Base-by-base conservation (phyloP, 1,284 basidiomycete species). In the Ceratobasidium sp. region DNA sequence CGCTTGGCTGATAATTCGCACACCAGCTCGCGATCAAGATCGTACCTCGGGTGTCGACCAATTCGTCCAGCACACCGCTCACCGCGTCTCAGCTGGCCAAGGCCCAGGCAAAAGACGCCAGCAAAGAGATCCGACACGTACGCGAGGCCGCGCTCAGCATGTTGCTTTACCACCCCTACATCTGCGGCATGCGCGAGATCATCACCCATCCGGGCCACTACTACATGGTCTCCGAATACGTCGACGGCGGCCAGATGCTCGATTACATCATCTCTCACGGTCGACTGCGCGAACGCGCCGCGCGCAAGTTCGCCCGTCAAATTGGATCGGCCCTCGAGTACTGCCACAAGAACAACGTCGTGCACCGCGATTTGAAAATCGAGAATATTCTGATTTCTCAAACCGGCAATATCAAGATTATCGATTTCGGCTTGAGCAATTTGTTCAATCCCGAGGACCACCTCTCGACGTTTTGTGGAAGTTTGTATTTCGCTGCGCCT, bases 251-350 rank as follows among this genome's bases (percentile, higher is more conserved):
- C 0, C 97, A 99, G 87, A 98, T 99, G 95, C 91, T 99, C 80
- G 97, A 99, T 89, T 99, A 98, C 84, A 99, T 99, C 86, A 99
- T 99, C 85, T 94, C 94, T 80, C 98, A 99, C 82, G 97, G 97
- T n/a, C 89, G 97, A 47, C 88, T 99, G 78, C 88, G 97, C 42
- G 98, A 99, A 84, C 90, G 97, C 75, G 95, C 96, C 42, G 97
- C 97, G 4, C 88, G 97, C 81, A 98, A 98, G 86, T 99, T 99
- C 85, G 96, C 97, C 0, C 87, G 97, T 31, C 97, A 99, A 85
- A 99, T 99, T 80, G 97, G 94, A 45, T 95, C 93, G 80, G 97
- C 98, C 0, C 87, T 99, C 51, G 94, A 98, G 82, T 99, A 99
- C 84, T 98, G 97, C 83, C 98, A 99, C 86, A 91, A 92, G 82